Evolutionary conservation across 2,329 filamentous ascomycete genomes (phyloP).

Genomic region (Xylariaceae sp.): DNA sequence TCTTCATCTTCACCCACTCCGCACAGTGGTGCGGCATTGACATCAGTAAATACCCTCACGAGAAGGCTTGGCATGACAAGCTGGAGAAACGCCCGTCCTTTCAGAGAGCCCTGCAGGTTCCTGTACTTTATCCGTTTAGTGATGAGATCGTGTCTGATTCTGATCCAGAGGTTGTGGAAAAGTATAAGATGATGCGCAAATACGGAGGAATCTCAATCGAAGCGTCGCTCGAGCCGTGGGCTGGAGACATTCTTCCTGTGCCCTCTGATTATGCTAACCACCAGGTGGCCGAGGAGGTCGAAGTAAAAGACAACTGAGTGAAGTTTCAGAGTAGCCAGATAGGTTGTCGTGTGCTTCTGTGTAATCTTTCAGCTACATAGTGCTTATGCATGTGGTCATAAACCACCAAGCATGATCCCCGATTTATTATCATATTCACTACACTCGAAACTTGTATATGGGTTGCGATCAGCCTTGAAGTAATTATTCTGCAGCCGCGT

Average conservation of each 20-base stretch:
- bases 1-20: constrained; percentile 22
- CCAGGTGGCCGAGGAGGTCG: no score
- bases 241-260: constrained; percentile 9
- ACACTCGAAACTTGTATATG: no score
- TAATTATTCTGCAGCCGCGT: no score
- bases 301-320: no score
- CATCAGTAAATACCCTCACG: constrained; percentile 19
- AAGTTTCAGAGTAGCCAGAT: no score
- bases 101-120: constrained; percentile 19
- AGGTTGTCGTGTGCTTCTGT: no score
- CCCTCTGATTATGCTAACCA: constrained; percentile 17
- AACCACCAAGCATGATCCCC: no score
- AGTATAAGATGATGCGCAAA: constrained; percentile 13
- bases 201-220: constrained; percentile 11
- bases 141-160: constrained; percentile 16
- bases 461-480: no score
- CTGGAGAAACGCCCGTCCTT: constrained; percentile 18
- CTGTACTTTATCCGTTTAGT: constrained; percentile 17
- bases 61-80: constrained; percentile 21
- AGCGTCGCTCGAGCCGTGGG: constrained; percentile 9
- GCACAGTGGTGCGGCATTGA: constrained; percentile 21
- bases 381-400: no score
- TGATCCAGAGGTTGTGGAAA: constrained; percentile 10
- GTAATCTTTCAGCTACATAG: no score
- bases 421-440: no score